phyloP scores from a whole-genome alignment of 2,329 filamentous ascomycete genomes.

The Macrophomina pseudophaseolina region DNA sequence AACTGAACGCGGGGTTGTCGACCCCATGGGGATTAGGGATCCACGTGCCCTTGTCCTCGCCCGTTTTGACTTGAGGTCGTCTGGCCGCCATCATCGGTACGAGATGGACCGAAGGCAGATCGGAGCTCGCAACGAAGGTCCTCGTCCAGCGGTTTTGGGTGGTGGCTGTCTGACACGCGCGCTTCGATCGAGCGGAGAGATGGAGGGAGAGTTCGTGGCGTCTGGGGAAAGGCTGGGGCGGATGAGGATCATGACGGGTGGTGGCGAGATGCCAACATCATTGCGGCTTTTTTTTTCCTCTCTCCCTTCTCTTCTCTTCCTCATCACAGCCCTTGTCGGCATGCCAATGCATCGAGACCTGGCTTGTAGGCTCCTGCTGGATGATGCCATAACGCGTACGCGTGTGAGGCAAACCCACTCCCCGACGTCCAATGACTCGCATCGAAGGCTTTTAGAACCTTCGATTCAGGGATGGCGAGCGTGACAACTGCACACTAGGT shows the following conservation, averaged over 20 bases:
- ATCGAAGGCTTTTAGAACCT: slow-evolving; percentile 17
- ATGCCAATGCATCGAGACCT: not conserved
- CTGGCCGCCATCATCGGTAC: not conserved
- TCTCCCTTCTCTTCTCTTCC: not conserved
- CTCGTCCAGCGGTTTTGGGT: not conserved
- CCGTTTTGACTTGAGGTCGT: not conserved
- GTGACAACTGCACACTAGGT: not conserved
- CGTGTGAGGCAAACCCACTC: not conserved
- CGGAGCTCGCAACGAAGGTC: not conserved
- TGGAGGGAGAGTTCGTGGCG: not conserved
- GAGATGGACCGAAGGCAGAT: slow-evolving; percentile 1
- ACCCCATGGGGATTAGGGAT: slow-evolving; percentile 10
- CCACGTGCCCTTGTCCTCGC: not conserved
- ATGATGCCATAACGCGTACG: not conserved
- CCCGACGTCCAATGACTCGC: slow-evolving; percentile 5
- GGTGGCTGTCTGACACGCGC: not conserved
- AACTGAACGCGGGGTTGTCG: not conserved
- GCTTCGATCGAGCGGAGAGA: not conserved
- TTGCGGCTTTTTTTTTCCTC: not conserved
- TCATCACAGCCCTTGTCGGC: not conserved
- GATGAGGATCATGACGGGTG: not conserved
- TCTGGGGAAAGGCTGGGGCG: not conserved
- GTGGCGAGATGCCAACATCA: not conserved
- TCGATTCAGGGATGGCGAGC: slow-evolving; percentile 5
- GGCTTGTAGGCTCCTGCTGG: not conserved